Base-by-base conservation (phyloP, 23 red algal genomes). In the Chondrus crispus region DNA sequence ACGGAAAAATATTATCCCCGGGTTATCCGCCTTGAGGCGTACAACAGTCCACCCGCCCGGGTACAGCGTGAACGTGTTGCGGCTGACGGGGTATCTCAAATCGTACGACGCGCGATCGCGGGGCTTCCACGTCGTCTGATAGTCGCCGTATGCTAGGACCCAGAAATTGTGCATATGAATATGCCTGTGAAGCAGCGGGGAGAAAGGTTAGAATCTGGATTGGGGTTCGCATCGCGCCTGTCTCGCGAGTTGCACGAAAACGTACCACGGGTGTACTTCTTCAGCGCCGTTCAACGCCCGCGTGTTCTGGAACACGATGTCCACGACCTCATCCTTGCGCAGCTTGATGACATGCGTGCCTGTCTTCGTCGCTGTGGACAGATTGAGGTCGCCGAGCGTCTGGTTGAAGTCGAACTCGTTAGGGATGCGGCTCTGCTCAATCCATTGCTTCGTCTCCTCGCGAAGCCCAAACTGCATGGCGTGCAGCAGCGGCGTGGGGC, bases 81-180 rank as follows among this genome's bases (percentile, higher is more conserved):
- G 62, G 51, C 16, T 48, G 30, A 89, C 68, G 2, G 85, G 38
- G 39, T 62, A 48, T 22, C 52, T 33, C 3, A 45, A 32, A 55
- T 89, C 68, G 29, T 77, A 76, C 14, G 46, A 62, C 33, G 46
- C 68, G 49, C 50, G 68, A 52, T 89, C 64, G 2, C n/a, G 57
- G 58, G 16, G 18, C 13, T 18, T 13, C 68, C 85, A 89, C 37
- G 85, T 48, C 52, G 68, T 30, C 3, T 78, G n/a, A 33, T 89
- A 75, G 18, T 89, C 85, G 30, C 85, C 85, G 47, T 36, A 89
- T 43, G 68, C 85, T 11, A 89, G 46, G 28, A 89, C 71, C 85
- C 85, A 89, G 30, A 89, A 89, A 24, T 89, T 89, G 52, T 89
- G 85, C 71, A 89, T 30, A 50, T 89, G 85, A 20, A 76, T 46